phyloP scores from a whole-genome alignment of 2,329 filamentous ascomycete genomes.

The Xylaria sp. region DNA sequence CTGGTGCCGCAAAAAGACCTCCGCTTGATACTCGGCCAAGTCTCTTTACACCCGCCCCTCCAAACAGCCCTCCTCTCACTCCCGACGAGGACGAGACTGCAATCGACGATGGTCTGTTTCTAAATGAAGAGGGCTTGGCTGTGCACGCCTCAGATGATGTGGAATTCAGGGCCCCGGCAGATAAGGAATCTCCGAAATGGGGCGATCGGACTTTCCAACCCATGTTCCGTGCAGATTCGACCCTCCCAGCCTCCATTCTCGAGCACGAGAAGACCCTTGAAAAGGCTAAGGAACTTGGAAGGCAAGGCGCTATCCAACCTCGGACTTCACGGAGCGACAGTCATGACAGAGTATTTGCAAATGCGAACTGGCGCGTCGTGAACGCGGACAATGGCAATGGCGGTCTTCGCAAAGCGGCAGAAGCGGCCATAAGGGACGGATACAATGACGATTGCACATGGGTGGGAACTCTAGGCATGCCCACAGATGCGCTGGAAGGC shows the following conservation, averaged over 20 bases:
- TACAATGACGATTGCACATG: conserved; percentile 81
- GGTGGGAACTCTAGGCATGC: conserved; percentile 94
- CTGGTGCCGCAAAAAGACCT: conserved; percentile 46
- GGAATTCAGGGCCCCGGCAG: conserved; percentile 72
- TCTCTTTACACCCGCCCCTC: conserved; percentile 61
- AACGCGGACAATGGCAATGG: conserved; percentile 92
- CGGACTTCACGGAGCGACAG: conserved; percentile 67
- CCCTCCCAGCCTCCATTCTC: conserved; percentile 80
- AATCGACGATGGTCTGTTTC: conserved; percentile 55
- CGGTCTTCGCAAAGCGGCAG: conserved; percentile 87
- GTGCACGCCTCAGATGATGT: conserved; percentile 64
- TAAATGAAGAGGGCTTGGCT: conserved; percentile 68
- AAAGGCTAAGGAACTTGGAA: conserved; percentile 68
- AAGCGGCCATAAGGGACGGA: conserved; percentile 77
- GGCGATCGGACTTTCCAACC: conserved; percentile 81
- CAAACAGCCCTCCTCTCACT: conserved; percentile 67
- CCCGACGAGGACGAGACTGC: conserved; percentile 60
- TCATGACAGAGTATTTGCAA: conserved; percentile 76
- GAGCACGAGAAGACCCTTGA: conserved; percentile 70
- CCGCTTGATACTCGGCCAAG: conserved; percentile 59
- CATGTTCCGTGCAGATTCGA: conserved; percentile 76
- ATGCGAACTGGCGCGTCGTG: conserved; percentile 84
- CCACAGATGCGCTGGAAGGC: conserved; percentile 83
- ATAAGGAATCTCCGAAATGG: conserved; percentile 82
- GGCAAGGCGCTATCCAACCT: conserved; percentile 69